These are phyloP conservation scores for Hypsizygus marmoreus DNA, from an alignment of 768 basidiomycete genomes.

Conservation along the genomic window DNA sequence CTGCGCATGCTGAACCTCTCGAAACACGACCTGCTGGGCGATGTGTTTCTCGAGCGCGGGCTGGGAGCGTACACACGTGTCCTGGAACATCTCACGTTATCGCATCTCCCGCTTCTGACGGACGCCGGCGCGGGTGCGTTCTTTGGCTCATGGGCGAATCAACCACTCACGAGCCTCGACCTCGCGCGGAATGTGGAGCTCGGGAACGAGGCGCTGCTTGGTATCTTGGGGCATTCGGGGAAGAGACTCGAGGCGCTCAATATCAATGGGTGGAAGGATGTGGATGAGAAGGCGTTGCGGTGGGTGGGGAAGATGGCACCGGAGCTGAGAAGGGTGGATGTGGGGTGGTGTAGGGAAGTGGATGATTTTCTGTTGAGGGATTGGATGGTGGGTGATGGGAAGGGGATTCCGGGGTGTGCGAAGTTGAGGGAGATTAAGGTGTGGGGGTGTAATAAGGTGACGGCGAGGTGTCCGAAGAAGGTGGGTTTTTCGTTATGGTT, in stretches of 20 bases:
- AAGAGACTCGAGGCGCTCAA: slow-evolving; percentile 55
- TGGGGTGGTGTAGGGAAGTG: slow-evolving; percentile 83
- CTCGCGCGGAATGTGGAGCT: slow-evolving; percentile 65
- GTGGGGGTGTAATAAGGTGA: slow-evolving; percentile 57
- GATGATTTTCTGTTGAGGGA: slow-evolving; percentile 83
- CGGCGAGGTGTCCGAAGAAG: slow-evolving; percentile 40
- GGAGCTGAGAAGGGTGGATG: slow-evolving; percentile 62
- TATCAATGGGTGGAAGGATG: slow-evolving; percentile 78
- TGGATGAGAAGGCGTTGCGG: slow-evolving; percentile 45
- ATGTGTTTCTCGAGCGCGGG: slow-evolving; percentile 61
- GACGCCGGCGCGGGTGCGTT: slow-evolving; percentile 70
- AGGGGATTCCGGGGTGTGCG: slow-evolving; percentile 31
- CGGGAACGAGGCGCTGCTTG: slow-evolving; percentile 52
- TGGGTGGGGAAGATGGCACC: slow-evolving; percentile 33
- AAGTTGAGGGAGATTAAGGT: slow-evolving; percentile 48
- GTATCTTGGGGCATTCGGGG: slow-evolving; percentile 72
- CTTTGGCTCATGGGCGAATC: slow-evolving; percentile 62
- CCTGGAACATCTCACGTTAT: slow-evolving; percentile 57
- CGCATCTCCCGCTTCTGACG: slow-evolving; percentile 61
- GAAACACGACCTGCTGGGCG: slow-evolving; percentile 62
- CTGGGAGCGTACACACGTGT: slow-evolving; percentile 48
- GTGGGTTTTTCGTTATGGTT: slow-evolving; percentile 24
- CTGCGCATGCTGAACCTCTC: slow-evolving; percentile 72
- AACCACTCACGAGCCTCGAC: slow-evolving; percentile 54
- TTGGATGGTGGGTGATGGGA: slow-evolving; percentile 47